Evolutionary conservation across 257 asterid species (phyloP).

Genomic region (Solanum megistacrolobum): DNA sequence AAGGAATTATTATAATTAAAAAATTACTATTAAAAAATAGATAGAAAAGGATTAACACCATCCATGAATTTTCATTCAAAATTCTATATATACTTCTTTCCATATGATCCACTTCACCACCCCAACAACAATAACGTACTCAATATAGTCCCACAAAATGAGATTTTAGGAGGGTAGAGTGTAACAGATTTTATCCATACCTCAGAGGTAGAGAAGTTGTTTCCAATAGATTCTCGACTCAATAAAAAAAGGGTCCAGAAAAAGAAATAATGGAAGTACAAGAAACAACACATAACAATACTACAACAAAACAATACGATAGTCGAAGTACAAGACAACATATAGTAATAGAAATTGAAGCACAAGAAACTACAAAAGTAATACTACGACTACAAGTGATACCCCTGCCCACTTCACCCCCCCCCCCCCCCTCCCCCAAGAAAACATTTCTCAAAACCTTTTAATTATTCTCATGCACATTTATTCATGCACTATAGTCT

Average conservation of each 20-base stretch:
- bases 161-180: neutral
- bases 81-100: neutral
- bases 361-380: neutral
- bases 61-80: neutral
- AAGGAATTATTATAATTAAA: neutral
- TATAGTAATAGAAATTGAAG: neutral
- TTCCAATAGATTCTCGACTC: neutral
- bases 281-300: neutral
- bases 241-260: neutral
- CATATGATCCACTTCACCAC: neutral
- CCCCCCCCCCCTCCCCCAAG: neutral
- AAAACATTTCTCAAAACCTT: neutral
- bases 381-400: neutral
- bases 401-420: neutral
- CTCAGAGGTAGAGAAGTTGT: neutral
- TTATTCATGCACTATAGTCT: neutral
- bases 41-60: neutral
- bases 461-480: neutral
- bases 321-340: neutral
- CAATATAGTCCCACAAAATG: neutral
- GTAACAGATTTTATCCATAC: fast-evolving
- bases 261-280: neutral
- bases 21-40: neutral
- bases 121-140: neutral
- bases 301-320: neutral